Conservation (phyloP, 768 basidiomycete species). For the Amanita jacksonii region DNA sequence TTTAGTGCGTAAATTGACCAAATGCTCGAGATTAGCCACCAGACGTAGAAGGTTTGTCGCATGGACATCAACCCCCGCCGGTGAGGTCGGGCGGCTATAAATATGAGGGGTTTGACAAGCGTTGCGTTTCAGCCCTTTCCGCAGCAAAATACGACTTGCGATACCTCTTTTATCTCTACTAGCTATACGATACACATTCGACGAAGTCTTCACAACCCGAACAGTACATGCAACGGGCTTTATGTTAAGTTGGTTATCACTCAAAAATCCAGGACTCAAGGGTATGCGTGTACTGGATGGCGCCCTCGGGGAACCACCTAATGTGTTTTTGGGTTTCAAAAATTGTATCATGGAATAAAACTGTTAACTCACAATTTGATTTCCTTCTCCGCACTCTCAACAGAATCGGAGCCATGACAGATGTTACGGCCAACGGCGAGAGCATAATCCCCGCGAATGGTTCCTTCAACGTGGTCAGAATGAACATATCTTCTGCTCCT, state of each 20-base stretch:
- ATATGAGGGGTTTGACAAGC: background rate
- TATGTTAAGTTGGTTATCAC: conserved; percentile 29
- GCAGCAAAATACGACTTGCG: background rate
- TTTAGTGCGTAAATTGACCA: conserved; percentile 21
- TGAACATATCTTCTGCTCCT: conserved; percentile 1
- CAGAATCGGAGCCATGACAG: conserved; percentile 85
- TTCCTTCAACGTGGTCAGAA: conserved; percentile 39
- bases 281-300: conserved; percentile 58
- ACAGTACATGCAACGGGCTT: no score
- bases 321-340: background rate
- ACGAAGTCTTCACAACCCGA: no score
- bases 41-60: conserved; percentile 5
- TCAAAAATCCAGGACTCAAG: conserved; percentile 74
- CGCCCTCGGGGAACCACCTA: conserved; percentile 91
- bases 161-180: background rate
- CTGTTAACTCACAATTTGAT: conserved; percentile 73
- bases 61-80: no score
- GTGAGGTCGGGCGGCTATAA: no score
- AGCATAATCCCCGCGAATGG: conserved; percentile 93
- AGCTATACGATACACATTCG: background rate
- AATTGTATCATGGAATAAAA: background rate
- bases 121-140: background rate
- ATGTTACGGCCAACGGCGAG: conserved; percentile 94
- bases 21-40: conserved; percentile 9
- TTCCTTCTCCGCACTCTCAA: conserved; percentile 90